Conservation (phyloP, 148 eudicot species). For the Agrostemma githago region DNA sequence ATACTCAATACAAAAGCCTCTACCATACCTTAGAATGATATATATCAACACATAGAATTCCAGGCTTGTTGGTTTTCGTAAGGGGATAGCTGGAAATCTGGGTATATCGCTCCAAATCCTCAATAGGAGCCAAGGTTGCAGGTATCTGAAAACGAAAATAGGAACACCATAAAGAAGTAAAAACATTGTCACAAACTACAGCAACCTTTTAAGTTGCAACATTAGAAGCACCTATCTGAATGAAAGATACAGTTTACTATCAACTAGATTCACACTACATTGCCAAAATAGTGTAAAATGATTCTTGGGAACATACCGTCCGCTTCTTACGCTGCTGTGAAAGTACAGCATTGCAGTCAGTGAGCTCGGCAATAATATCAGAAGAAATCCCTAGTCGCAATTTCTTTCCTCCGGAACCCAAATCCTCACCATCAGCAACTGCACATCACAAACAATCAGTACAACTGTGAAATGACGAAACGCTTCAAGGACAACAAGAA, state of each 20-base stretch:
- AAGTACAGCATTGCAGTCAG: conserved; percentile 83
- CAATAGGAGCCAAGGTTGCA: conserved; percentile 72
- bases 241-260: neutral
- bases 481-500: neutral
- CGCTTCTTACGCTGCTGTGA: conserved; percentile 86
- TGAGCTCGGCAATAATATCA: conserved; percentile 63
- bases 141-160: conserved; percentile 52
- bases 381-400: conserved; percentile 65
- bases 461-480: conserved; percentile 6
- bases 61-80: conserved; percentile 89
- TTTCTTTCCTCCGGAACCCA: conserved; percentile 63
- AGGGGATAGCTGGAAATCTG: conserved; percentile 81
- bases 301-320: conserved; percentile 44
- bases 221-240: neutral
- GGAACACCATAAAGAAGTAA: neutral
- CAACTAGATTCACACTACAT: neutral
- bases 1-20: neutral
- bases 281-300: neutral
- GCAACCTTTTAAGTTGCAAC: neutral
- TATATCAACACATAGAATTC: conserved; percentile 74
- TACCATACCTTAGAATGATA: conserved; percentile 60
- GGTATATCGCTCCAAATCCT: conserved; percentile 67
- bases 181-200: neutral
- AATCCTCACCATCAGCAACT: conserved; percentile 64
- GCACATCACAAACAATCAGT: conserved; percentile 15